These are phyloP conservation scores for Thalassiosira hispida DNA, from an alignment of 352 stramenopile species.

Conservation along the genomic window DNA sequence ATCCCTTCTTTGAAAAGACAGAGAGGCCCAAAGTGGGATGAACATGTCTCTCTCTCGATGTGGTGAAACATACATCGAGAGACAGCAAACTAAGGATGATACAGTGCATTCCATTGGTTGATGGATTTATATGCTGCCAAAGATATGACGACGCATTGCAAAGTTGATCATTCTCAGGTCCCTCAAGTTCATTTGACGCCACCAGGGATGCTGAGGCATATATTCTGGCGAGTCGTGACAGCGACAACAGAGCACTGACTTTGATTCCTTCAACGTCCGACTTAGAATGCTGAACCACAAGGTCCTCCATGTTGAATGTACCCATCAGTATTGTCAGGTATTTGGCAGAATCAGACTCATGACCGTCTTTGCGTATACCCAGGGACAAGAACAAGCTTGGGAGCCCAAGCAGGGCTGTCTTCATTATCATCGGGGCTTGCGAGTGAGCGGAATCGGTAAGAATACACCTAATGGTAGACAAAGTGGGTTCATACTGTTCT, in stretches of 20 bases:
- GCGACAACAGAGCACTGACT: slow-evolving; percentile 39
- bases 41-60: slow-evolving; percentile 14
- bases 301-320: slow-evolving; percentile 45
- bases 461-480: slow-evolving; percentile 51
- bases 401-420: slow-evolving; percentile 37
- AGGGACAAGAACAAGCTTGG: slow-evolving; percentile 58
- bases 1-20: slow-evolving; percentile 31
- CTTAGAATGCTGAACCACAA: slow-evolving; percentile 26
- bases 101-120: slow-evolving; percentile 28
- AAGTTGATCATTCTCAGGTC: not conserved
- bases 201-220: slow-evolving; percentile 49
- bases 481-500: slow-evolving; percentile 45
- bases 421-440: slow-evolving; percentile 13
- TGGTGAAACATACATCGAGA: slow-evolving; percentile 17
- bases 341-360: slow-evolving; percentile 35
- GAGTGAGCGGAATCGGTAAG: slow-evolving; percentile 24
- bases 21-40: slow-evolving; percentile 27
- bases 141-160: slow-evolving; percentile 42
- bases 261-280: slow-evolving; percentile 35
- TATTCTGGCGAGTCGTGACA: slow-evolving; percentile 43
- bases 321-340: slow-evolving; percentile 51
- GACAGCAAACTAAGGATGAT: slow-evolving; percentile 31
- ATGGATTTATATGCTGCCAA: slow-evolving; percentile 36
- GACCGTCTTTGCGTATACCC: slow-evolving; percentile 24
- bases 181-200: slow-evolving; percentile 7